Evolutionary conservation across 345 rosid species (phyloP).

Genomic region (Eutrema yunnanense): DNA sequence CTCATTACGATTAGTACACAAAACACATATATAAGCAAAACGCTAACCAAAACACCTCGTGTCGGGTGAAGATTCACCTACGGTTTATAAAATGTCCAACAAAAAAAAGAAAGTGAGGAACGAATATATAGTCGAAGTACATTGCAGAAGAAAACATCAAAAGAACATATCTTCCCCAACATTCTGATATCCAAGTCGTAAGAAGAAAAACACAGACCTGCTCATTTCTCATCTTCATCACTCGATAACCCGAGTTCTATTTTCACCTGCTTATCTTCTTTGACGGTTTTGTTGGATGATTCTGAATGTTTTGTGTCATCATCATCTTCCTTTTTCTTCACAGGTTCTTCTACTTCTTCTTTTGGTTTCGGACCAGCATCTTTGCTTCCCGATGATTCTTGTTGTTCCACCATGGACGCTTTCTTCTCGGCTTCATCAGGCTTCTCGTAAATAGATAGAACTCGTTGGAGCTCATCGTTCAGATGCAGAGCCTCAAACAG

Average conservation of each 20-base stretch:
- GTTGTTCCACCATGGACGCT: constrained; percentile 8
- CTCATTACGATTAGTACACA: background rate
- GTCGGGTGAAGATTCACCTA: constrained; percentile 14
- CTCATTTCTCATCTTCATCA: constrained; percentile 32
- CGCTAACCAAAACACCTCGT: background rate
- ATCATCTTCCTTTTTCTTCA: background rate
- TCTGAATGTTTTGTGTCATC: constrained; percentile 1
- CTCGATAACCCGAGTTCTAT: constrained; percentile 33
- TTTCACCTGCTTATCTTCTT: constrained; percentile 21
- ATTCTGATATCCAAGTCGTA: background rate
- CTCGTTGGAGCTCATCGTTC: constrained; percentile 62
- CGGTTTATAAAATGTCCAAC: background rate
- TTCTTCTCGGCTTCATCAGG: constrained; percentile 15
- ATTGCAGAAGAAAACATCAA: background rate
- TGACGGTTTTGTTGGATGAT: background rate
- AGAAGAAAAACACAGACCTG: background rate
- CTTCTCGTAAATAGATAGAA: constrained; percentile 32
- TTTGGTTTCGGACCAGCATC: constrained; percentile 13
- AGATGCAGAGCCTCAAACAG: constrained; percentile 78
- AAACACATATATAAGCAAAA: background rate
- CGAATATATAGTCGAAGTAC: background rate
- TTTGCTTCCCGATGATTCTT: constrained; percentile 25
- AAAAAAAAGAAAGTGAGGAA: background rate
- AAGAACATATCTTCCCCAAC: background rate
- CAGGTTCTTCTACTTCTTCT: background rate